phyloP scores from a whole-genome alignment of 208 protist species.

The Lotmaria passim region DNA sequence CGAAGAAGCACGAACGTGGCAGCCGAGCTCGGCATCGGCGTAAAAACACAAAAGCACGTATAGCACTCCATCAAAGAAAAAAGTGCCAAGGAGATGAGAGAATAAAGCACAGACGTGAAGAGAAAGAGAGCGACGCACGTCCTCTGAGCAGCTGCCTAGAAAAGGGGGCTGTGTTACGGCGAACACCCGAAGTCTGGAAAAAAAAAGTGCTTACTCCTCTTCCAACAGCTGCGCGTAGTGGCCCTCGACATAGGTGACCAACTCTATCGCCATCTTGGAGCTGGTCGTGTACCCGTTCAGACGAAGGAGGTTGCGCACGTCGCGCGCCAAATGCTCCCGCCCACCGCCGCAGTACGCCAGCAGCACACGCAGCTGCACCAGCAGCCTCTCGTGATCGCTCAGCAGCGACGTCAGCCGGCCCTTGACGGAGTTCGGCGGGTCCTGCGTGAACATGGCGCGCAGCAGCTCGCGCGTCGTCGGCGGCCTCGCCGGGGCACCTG shows the following conservation, averaged over 20 bases:
- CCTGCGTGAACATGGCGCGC: conserved; percentile 17
- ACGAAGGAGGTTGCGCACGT: conserved; percentile 14
- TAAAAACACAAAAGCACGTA: too few relatives aligned
- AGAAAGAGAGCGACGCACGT: too few relatives aligned
- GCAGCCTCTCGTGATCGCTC: conserved; percentile 13
- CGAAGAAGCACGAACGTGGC: too few relatives aligned
- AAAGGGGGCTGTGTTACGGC: too few relatives aligned
- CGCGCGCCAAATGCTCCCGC: conserved; percentile 1
- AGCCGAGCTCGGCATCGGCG: too few relatives aligned
- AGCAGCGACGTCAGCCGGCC: conserved; percentile 8
- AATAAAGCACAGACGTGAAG: too few relatives aligned
- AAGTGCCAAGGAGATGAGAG: too few relatives aligned
- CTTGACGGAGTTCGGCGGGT: background rate
- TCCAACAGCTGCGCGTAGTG: background rate
- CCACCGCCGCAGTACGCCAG: conserved; percentile 27
- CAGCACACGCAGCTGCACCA: conserved; percentile 26
- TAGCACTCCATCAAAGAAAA: too few relatives aligned
- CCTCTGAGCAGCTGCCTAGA: too few relatives aligned
- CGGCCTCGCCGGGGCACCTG: background rate
- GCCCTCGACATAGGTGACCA: too few relatives aligned
- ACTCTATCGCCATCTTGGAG: background rate
- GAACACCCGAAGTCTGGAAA: too few relatives aligned
- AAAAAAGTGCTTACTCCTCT: background rate
- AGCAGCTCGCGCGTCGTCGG: conserved; percentile 16
- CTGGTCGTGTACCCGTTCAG: background rate